Base-by-base conservation (phyloP, 2,329 filamentous ascomycete species). In the Epichloe scottii region DNA sequence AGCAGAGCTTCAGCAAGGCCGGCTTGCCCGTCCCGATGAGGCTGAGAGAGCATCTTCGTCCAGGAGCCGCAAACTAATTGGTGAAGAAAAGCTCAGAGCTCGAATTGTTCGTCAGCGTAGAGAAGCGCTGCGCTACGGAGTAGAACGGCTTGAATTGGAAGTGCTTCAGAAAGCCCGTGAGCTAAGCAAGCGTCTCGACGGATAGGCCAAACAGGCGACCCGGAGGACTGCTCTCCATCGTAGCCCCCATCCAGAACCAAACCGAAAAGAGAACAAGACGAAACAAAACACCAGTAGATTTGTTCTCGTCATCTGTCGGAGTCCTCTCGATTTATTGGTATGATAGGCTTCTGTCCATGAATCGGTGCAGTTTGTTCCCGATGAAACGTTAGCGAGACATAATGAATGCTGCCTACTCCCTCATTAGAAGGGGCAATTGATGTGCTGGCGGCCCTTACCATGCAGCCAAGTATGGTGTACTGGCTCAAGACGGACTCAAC, bases 61-160 rank as follows among this genome's bases (percentile, higher is more conserved):
- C 45, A 47, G 53, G 44, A 53, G 59, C 49, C 59, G 62, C 51
- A 59, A 61, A 60, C 71, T 88, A 54, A 81, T 80, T 34, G 68
- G 67, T 2, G 72, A 74, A 57, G 73, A 74, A 43, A 73, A 71
- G 58, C 62, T 81, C 46, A 66, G 74, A 19, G 76, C 74, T 2
- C 70, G 74, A 59, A 83, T 86, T 56, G 67, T 93, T 51, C 74
- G 80, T 52, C 87, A 89, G 72, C 85, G 89, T 68, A 91, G 88
- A 68, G 89, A 95, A 67, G 80, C 88, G 47, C 69, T 95, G 59
- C 83, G 87, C 64, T 95, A 94, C 71, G 85, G 87, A 30, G 87
- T 95, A 17, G 88, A 93, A 63, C 77, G 89, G 54, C 67, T 96
- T 57, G 87, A 93, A 71, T 64, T 95, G 60, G 88, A 95, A 70